A percentile compares a stretch with the other conserved stretches of the same genome.
These are phyloP conservation scores for Eutypella sp. DNA, from an alignment of 2,329 filamentous ascomycete genomes.

Conservation along the genomic window DNA sequence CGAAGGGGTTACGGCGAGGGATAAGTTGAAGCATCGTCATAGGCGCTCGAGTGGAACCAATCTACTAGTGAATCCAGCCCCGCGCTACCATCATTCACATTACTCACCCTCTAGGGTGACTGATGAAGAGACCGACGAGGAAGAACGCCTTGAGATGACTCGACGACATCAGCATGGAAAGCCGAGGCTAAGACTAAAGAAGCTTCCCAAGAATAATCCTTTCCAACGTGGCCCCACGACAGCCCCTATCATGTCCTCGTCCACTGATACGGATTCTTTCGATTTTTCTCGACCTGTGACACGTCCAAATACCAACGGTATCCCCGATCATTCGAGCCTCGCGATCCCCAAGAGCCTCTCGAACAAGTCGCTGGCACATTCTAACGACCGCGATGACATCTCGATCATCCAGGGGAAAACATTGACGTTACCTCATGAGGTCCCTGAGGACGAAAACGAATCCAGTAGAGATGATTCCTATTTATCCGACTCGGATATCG, in stretches of 20 bases:
- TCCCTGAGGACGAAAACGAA: no score
- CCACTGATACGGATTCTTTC: constrained; percentile 26
- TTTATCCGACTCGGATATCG: no score
- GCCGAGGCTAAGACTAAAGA: constrained; percentile 38
- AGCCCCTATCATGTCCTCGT: constrained; percentile 19
- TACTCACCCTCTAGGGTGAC: constrained; percentile 36
- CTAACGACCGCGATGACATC: no score
- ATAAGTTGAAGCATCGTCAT: constrained; percentile 30
- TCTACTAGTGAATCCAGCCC: constrained; percentile 32
- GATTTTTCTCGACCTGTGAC: constrained; percentile 34
- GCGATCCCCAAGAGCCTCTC: constrained; percentile 2
- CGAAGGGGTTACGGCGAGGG: constrained; percentile 18
- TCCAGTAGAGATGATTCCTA: no score
- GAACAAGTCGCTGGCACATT: constrained; percentile 1
- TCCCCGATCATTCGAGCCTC: background rate
- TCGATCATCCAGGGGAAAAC: no score
- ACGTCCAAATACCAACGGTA: constrained; percentile 4
- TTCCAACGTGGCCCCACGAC: constrained; percentile 24
- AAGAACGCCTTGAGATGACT: constrained; percentile 39
- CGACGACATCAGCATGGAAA: constrained; percentile 25
- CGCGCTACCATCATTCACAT: constrained; percentile 29
- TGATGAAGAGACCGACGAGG: constrained; percentile 40
- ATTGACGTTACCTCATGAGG: no score
- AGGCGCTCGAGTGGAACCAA: constrained; percentile 49
- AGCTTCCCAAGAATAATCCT: constrained; percentile 35